Conservation (phyloP, 2,329 filamentous ascomycete genomes). For the Aureobasidium leucospermi region DNA sequence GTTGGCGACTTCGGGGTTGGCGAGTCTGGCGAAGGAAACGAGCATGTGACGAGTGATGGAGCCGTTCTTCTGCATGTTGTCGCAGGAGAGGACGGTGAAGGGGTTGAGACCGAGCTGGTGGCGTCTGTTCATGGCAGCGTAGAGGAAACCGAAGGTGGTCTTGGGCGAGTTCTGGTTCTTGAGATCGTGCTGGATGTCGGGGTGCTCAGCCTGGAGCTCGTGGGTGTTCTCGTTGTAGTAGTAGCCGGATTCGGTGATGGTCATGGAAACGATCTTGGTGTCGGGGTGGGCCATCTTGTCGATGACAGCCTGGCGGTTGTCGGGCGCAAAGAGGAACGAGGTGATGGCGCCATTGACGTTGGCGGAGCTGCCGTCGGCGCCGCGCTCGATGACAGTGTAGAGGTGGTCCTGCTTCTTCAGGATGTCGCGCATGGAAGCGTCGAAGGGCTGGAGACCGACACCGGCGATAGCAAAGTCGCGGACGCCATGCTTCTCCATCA, state of each 20-base stretch:
- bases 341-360: constrained; percentile 47
- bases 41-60: constrained; percentile 48
- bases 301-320: constrained; percentile 45
- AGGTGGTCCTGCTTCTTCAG: constrained; percentile 43
- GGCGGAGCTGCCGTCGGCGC: constrained; percentile 42
- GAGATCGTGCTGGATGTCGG: constrained; percentile 45
- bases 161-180: constrained; percentile 37
- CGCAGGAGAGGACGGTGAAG: constrained; percentile 49
- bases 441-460: constrained; percentile 45
- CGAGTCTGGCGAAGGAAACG: constrained; percentile 41
- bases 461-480: constrained; percentile 46
- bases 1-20: constrained; percentile 40
- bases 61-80: constrained; percentile 53
- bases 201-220: constrained; percentile 41
- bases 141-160: constrained; percentile 48
- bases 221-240: constrained; percentile 54
- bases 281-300: constrained; percentile 50
- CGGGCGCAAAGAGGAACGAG: constrained; percentile 46
- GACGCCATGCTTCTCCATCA: constrained; percentile 41
- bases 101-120: constrained; percentile 41
- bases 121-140: constrained; percentile 43
- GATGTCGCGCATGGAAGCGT: constrained; percentile 46
- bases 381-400: constrained; percentile 50
- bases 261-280: constrained; percentile 49
- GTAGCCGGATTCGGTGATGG: constrained; percentile 51